Conservation (phyloP, 768 basidiomycete species). For the Leucogyrophana mollusca region DNA sequence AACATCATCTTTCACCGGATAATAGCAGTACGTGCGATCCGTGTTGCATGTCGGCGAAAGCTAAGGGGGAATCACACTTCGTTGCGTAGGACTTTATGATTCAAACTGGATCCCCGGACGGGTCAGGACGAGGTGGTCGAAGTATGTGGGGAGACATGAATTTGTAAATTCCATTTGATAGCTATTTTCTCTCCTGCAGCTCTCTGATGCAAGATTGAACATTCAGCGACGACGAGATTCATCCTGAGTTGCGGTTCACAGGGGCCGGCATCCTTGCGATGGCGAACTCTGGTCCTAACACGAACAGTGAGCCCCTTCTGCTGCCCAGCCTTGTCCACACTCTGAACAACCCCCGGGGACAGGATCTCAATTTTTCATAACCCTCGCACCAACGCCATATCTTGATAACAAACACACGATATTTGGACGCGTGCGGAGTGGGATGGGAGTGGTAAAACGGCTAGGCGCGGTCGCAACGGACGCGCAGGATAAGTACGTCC, state of each 20-base stretch:
- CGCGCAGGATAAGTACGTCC: slow-evolving; percentile 75
- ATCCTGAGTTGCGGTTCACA: slow-evolving; percentile 89
- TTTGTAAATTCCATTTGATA: slow-evolving; percentile 52
- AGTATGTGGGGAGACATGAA: slow-evolving; percentile 81
- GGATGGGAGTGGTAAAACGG: slow-evolving; percentile 91
- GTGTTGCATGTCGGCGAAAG: no score
- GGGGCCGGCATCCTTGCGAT: slow-evolving; percentile 95
- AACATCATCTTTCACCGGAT: slow-evolving; percentile 89
- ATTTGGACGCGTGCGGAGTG: slow-evolving; percentile 86
- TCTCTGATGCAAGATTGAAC: not conserved
- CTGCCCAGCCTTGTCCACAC: not conserved
- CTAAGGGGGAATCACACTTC: no score
- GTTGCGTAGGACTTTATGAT: slow-evolving; percentile 88
- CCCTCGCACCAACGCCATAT: slow-evolving; percentile 78
- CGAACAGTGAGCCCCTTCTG: slow-evolving; percentile 54
- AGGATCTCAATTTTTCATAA: slow-evolving; percentile 97
- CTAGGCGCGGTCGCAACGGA: slow-evolving; percentile 91
- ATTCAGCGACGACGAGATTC: slow-evolving; percentile 82
- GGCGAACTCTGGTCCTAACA: slow-evolving; percentile 97
- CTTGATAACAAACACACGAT: slow-evolving; percentile 86
- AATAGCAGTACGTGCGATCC: slow-evolving; percentile 58
- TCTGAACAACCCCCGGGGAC: slow-evolving; percentile 20
- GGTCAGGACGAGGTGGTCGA: slow-evolving; percentile 89
- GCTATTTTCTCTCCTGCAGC: not conserved
- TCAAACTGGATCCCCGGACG: slow-evolving; percentile 93